phyloP scores from a whole-genome alignment of 768 basidiomycete species.

The Leucocoprinus leucothites region DNA sequence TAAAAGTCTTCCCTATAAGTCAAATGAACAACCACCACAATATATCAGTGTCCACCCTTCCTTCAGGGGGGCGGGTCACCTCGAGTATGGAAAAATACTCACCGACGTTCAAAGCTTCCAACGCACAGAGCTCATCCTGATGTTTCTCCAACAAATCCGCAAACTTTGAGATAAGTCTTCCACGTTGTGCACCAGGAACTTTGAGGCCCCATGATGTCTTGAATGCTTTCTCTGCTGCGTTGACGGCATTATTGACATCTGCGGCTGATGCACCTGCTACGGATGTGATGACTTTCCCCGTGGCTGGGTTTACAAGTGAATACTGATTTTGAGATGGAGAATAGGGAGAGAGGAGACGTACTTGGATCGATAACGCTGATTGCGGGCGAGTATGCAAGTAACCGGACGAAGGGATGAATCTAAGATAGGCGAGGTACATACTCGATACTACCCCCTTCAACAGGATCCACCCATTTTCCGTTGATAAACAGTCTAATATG shows the following conservation, averaged over 20 bases:
- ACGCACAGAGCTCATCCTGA: constrained; percentile 61
- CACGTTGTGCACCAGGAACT: constrained; percentile 48
- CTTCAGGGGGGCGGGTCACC: too few species aligned
- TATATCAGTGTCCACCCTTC: too few species aligned
- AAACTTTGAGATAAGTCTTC: constrained; percentile 57
- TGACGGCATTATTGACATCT: constrained; percentile 53
- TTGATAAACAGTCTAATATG: constrained; percentile 20
- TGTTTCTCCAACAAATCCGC: constrained; percentile 62
- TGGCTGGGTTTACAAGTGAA: constrained; percentile 33
- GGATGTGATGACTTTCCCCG: constrained; percentile 49
- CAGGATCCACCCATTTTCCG: constrained; percentile 23
- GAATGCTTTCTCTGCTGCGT: constrained; percentile 48
- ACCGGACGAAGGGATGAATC: neutral
- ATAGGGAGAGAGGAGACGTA: constrained; percentile 11
- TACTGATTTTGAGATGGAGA: too few species aligned
- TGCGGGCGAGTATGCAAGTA: neutral
- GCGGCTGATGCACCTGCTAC: constrained; percentile 47
- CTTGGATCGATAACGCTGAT: constrained; percentile 54
- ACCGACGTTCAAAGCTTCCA: constrained; percentile 75
- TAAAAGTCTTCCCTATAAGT: constrained; percentile 51
- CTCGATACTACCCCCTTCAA: constrained; percentile 20
- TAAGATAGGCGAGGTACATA: constrained; percentile 11
- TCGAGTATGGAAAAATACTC: constrained; percentile 9
- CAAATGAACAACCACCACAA: neutral
- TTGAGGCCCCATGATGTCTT: constrained; percentile 71